These are phyloP conservation scores for Coemansia furcata DNA, from an alignment of 192 early-diverging fungal genomes.

Conservation along the genomic window DNA sequence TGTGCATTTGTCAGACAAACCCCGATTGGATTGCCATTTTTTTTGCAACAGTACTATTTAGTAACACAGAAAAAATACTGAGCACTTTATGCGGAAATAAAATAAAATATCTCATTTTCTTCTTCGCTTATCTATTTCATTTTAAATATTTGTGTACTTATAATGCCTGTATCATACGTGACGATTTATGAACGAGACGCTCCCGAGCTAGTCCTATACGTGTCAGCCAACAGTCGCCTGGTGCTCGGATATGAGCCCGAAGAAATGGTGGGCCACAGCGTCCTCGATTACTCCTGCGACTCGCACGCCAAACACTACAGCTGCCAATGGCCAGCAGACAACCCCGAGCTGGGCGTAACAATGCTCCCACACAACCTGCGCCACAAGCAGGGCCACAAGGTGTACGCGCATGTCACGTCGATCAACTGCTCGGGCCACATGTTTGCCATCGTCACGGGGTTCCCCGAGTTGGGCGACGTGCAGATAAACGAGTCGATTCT, in stretches of 20 bases:
- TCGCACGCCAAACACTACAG: conserved; percentile 44
- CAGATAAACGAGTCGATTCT: conserved; percentile 25
- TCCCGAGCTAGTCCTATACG: conserved; percentile 39
- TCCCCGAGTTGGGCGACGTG: conserved; percentile 34
- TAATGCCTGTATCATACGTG: conserved; percentile 41
- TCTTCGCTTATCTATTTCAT: background rate
- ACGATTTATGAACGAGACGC: conserved; percentile 32
- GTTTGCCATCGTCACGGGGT: conserved; percentile 29
- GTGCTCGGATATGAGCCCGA: conserved; percentile 39
- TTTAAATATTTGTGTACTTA: background rate
- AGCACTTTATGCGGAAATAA: background rate
- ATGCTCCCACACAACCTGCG: conserved; percentile 44
- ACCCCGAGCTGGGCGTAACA: conserved; percentile 45
- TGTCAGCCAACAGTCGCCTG: conserved; percentile 25
- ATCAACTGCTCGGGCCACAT: conserved; percentile 46
- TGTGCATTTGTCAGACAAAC: too few species aligned
- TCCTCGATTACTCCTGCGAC: conserved; percentile 37
- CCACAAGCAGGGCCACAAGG: conserved; percentile 11
- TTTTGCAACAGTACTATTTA: background rate
- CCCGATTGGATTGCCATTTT: background rate
- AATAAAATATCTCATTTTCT: background rate
- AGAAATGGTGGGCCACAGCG: conserved; percentile 44
- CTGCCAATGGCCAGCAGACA: conserved; percentile 47
- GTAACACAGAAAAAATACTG: background rate
- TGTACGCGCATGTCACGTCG: conserved; percentile 31